Evolutionary conservation across 2,329 filamentous ascomycete species (phyloP).

Genomic region (Claviceps pazoutovae): DNA sequence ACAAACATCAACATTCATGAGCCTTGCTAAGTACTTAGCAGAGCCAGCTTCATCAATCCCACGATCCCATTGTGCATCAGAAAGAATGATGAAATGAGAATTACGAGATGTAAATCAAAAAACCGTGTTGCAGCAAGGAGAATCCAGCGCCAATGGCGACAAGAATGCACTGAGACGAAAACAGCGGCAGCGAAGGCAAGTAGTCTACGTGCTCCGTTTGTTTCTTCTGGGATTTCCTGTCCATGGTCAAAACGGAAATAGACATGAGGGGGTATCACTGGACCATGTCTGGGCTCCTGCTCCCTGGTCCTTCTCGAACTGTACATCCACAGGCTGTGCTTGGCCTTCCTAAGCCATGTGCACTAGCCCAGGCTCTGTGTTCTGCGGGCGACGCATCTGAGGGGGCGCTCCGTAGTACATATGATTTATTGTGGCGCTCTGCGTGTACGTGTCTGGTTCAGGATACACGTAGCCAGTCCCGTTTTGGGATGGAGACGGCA

Average conservation of each 20-base stretch:
- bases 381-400: slow-evolving; percentile 56
- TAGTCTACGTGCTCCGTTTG: background rate
- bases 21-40: too few relatives aligned
- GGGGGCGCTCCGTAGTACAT: slow-evolving; percentile 59
- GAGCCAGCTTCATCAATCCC: too few relatives aligned
- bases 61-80: too few relatives aligned
- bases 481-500: slow-evolving; percentile 54
- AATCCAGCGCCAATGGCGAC: background rate
- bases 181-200: background rate
- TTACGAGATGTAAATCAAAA: too few relatives aligned
- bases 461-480: slow-evolving; percentile 62
- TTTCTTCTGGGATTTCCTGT: background rate
- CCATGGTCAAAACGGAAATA: background rate
- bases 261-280: slow-evolving; percentile 11
- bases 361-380: slow-evolving; percentile 49
- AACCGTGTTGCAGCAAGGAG: too few relatives aligned
- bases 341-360: slow-evolving; percentile 24
- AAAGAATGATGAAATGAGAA: too few relatives aligned
- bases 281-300: slow-evolving; percentile 3
- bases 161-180: background rate
- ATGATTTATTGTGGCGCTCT: slow-evolving; percentile 44
- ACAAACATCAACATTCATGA: background rate
- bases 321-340: slow-evolving; percentile 2
- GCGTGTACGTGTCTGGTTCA: slow-evolving; percentile 63
- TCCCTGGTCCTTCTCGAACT: background rate